Conservation (phyloP, 2,329 filamentous ascomycete genomes). For the Hymenoscyphus albidus region DNA sequence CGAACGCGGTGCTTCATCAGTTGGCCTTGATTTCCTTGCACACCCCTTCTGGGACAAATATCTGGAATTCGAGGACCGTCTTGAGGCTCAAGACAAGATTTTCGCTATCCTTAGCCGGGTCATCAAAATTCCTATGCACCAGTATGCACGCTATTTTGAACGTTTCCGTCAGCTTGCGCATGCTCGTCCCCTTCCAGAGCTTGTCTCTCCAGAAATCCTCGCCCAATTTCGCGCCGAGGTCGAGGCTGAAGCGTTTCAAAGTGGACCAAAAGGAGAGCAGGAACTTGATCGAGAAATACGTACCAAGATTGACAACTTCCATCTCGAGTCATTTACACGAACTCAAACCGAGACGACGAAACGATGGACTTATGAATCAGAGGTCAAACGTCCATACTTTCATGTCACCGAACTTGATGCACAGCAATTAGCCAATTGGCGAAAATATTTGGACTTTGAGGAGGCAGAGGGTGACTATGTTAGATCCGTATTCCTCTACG, state of each 20-base stretch:
- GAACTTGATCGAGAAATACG: slow-evolving; percentile 84
- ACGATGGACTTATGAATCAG: slow-evolving; percentile 90
- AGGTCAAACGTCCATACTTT: slow-evolving; percentile 95
- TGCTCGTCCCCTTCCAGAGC: slow-evolving; percentile 65
- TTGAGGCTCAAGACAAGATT: slow-evolving; percentile 79
- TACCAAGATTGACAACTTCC: slow-evolving; percentile 71
- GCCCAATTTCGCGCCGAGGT: slow-evolving; percentile 68
- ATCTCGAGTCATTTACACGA: slow-evolving; percentile 73
- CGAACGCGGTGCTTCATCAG: slow-evolving; percentile 78
- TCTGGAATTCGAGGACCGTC: slow-evolving; percentile 90
- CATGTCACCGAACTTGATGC: slow-evolving; percentile 92
- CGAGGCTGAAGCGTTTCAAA: slow-evolving; percentile 57
- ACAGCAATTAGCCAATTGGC: slow-evolving; percentile 81
- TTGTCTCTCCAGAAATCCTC: slow-evolving; percentile 66
- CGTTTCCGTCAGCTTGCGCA: slow-evolving; percentile 77
- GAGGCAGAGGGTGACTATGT: slow-evolving; percentile 75
- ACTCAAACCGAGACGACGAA: slow-evolving; percentile 88
- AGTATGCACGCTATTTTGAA: slow-evolving; percentile 93
- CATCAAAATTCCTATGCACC: slow-evolving; percentile 88
- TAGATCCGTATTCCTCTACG: slow-evolving; percentile 80
- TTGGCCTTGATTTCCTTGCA: slow-evolving; percentile 88
- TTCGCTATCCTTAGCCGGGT: slow-evolving; percentile 80
- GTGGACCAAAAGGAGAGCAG: slow-evolving; percentile 59
- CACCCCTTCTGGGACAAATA: slow-evolving; percentile 99
- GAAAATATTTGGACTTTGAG: slow-evolving; percentile 95